Evolutionary conservation across 2,329 filamentous ascomycete genomes (phyloP), one percentile per base, ranked within the genome.

Genomic region (Colletotrichum siamense): DNA sequence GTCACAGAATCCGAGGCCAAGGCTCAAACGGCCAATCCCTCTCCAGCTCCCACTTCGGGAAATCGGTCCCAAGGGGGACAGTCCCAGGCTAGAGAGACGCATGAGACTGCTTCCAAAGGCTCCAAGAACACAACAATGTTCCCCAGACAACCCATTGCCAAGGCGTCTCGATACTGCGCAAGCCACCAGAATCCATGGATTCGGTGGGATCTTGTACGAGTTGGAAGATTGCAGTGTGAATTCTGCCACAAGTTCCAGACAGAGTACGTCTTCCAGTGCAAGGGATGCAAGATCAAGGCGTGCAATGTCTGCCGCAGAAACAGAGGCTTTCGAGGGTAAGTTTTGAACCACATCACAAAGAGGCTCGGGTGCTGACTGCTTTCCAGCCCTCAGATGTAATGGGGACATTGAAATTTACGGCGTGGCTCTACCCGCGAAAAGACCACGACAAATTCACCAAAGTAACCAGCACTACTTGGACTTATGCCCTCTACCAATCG

Each of bases 1-100:
- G 44, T 52, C 44, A 52, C n/a, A 52, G 44, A 52, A 52, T 52
- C 44, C 10, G 10, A 0, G 44, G n/a, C n/a, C n/a, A 22, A 22
- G 6, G 12, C 0, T 52, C 44, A 52, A 52, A 52, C 44, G 10
- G n/a, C 6, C 44, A 52, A 13, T 0, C 2, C 44, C 3, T 13
- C 10, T 52, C n/a, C 44, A 22, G 44, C 44, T 52, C 10, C 44
- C 44, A 13, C 44, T 2, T 52, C n/a, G 44, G 44, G 44, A 22
- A 22, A 52, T 13, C 0, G 6, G 6, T 13, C n/a, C 44, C 6
- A 13, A 1, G 44, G 10, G n/a, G 2, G 3, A 22, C 0, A 13
- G n/a, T 13, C 44, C n/a, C n/a, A 4, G 44, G 0, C 6, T 0
- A 52, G 8, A 22, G n/a, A 52, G n/a, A 22, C n/a, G 0, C 44